Conservation (phyloP, 331 rosid genomes). For the Quercus lobata region DNA sequence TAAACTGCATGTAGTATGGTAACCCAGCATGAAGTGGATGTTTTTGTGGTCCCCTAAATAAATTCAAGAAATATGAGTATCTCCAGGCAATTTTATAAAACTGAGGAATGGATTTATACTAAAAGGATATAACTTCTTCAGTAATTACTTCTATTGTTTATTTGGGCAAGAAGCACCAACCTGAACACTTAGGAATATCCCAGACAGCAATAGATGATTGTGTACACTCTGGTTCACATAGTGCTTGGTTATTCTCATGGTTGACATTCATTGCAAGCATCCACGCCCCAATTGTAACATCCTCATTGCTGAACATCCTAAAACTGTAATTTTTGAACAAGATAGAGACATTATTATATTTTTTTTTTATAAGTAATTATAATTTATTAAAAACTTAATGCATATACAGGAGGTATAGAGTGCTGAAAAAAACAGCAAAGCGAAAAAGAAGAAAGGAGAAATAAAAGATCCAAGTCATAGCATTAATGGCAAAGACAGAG, state of each 20-base stretch:
- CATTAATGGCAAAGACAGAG: no score
- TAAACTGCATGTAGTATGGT: not conserved
- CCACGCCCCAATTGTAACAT: constrained; percentile 98
- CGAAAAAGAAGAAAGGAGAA: no score
- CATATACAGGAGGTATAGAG: no score
- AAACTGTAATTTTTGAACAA: constrained; percentile 52
- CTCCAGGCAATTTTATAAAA: not conserved
- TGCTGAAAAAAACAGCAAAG: no score
- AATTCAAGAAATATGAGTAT: no score
- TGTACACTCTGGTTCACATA: constrained; percentile 66
- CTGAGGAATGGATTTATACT: not conserved
- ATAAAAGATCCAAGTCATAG: no score
- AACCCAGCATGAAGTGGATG: not conserved
- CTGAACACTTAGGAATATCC: constrained; percentile 99
- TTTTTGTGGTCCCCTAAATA: not conserved
- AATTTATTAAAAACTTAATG: no score
- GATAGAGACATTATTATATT: not conserved
- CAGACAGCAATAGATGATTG: constrained; percentile 88
- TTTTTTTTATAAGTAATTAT: no score
- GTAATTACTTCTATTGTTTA: constrained; percentile 2
- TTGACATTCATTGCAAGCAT: constrained; percentile 99
- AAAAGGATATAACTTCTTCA: not conserved
- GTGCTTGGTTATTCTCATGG: constrained; percentile 73
- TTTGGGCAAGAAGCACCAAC: constrained; percentile 39
- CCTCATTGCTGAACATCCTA: constrained; percentile 99